Conservation (phyloP, 2,329 filamentous ascomycete genomes). For the Massarina eburnea region DNA sequence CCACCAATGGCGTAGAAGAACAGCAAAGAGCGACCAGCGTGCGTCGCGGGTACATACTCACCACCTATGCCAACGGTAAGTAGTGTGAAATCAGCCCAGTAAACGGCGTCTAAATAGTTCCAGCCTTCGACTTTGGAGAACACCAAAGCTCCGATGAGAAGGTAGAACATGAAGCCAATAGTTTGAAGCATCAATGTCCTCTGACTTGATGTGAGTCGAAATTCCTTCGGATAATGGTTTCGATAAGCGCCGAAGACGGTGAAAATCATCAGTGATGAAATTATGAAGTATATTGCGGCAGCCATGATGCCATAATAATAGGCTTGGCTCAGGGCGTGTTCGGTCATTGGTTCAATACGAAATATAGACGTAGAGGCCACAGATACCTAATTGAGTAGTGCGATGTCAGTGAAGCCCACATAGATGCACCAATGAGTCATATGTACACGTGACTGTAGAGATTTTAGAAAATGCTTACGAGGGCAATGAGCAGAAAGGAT, state of each 20-base stretch:
- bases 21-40: conserved; percentile 53
- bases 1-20: conserved; percentile 59
- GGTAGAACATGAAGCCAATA: conserved; percentile 52
- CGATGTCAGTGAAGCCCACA: too few relatives aligned
- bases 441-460: too few relatives aligned
- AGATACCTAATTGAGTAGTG: too few relatives aligned
- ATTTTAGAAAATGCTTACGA: too few relatives aligned
- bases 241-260: conserved; percentile 59
- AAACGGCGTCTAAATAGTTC: conserved; percentile 57
- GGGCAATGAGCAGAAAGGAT: conserved; percentile 55
- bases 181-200: conserved; percentile 58
- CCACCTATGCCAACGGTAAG: conserved; percentile 59
- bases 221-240: conserved; percentile 58
- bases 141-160: conserved; percentile 51
- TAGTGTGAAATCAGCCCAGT: conserved; percentile 59
- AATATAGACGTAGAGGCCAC: conserved; percentile 50
- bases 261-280: conserved; percentile 56
- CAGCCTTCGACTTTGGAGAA: conserved; percentile 55
- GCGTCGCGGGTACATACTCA: conserved; percentile 52
- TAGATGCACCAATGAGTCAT: too few relatives aligned
- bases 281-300: conserved; percentile 58
- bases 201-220: conserved; percentile 58
- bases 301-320: conserved; percentile 64
- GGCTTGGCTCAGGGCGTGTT: conserved; percentile 56
- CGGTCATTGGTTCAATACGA: conserved; percentile 43